Base-by-base conservation (phyloP, 352 stramenopile genomes). In the Halophytophthora polymorphica region DNA sequence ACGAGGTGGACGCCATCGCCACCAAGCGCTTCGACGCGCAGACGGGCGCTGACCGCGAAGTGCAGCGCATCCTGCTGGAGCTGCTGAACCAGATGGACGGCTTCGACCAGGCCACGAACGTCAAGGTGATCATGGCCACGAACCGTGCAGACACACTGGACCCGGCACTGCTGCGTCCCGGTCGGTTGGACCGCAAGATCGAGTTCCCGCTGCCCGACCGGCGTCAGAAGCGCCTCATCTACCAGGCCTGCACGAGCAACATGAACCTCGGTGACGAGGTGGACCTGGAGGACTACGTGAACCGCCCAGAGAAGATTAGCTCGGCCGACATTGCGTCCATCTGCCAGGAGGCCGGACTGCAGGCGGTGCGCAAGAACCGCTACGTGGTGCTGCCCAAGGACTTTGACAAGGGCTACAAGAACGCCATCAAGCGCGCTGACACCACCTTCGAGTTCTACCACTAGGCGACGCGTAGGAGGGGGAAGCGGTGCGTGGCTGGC, bases 51-150 rank as follows among this genome's bases (percentile, higher is more conserved):
- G 96, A 98, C 77, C 78, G 95, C 36, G 95, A 98, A 61, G 86
- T 96, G 50, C 97, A 99, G 75, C 96, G 98, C 54, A 99, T 99
- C 60, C 69, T 99, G 53, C 83, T 99, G n/a, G 98, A 99, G 70
- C 75, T 99, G 38, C 77, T 99, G 11, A 99, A 99, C 82, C 98
- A 99, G 70, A 99, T 99, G 97, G 98, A 99, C 78, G 98, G 98
- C 22, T 99, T 99, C 58, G 97, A 99, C 77, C 96, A 99, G 73
- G 96, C 90, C 37, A 99, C 96, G 28, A 99, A 99, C 77, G 97
- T 99, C 64, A 99, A 99, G 83, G 96, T 99, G 29, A 99, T 99
- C 64, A 99, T 99, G 97, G 97, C 97, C 3, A 99, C 98, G 0
- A 99, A 99, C 78, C 87, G 98, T 8, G 94, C 96, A 13, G 98